These are phyloP conservation scores for Penicillium thymicola DNA, from an alignment of 2,329 filamentous ascomycete species.

Conservation along the genomic window DNA sequence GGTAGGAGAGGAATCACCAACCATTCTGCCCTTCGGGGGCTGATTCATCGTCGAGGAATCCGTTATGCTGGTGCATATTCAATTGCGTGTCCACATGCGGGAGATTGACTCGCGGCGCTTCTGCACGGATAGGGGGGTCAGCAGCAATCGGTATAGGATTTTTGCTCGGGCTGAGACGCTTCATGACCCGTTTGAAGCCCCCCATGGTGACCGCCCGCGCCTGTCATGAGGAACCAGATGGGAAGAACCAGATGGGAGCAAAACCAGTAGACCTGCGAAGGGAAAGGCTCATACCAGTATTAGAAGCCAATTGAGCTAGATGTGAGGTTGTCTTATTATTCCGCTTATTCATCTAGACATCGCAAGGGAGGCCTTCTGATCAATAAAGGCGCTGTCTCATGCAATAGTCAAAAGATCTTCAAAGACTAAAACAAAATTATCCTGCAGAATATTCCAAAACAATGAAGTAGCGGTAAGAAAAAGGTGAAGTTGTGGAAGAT, in stretches of 20 bases:
- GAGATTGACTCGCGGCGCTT: conserved; percentile 38
- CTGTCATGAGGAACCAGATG: conserved; percentile 6
- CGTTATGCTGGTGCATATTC: conserved; percentile 45
- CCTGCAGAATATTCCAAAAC: background rate
- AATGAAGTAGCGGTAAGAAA: background rate
- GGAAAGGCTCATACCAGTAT: conserved; percentile 6
- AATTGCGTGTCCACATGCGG: conserved; percentile 42
- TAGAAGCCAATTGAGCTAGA: background rate
- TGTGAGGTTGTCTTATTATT: background rate
- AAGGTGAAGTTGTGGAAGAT: background rate
- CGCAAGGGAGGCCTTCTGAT: conserved; percentile 4
- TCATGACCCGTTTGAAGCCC: conserved; percentile 30
- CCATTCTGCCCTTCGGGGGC: conserved; percentile 23
- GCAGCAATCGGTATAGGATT: conserved; percentile 17
- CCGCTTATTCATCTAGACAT: conserved; percentile 11
- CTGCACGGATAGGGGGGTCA: conserved; percentile 28
- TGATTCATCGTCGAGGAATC: conserved; percentile 34
- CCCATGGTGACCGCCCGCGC: conserved; percentile 23
- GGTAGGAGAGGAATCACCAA: conserved; percentile 13
- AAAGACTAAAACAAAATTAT: background rate
- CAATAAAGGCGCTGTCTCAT: conserved; percentile 5
- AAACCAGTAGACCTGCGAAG: conserved; percentile 3
- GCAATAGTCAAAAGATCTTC: background rate
- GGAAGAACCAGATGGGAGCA: background rate
- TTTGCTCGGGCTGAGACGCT: conserved; percentile 11